Conservation (phyloP, 2,329 filamentous ascomycete genomes). For the Chaetomium strumarium region DNA sequence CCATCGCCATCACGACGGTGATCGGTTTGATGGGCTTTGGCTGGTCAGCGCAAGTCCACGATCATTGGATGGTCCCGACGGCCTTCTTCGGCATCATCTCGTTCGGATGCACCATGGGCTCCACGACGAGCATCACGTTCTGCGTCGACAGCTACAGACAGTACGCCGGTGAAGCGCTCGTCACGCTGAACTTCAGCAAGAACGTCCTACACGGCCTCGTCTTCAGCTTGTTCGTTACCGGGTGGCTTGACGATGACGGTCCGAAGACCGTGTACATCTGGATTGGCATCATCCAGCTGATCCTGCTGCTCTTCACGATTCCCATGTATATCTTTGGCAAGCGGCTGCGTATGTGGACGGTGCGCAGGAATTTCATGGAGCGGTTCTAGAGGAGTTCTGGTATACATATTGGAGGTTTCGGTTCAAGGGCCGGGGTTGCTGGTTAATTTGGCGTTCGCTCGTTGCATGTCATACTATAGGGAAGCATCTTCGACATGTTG, state of each 20-base stretch:
- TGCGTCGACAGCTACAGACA: slow-evolving; percentile 89
- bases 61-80: slow-evolving; percentile 87
- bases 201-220: slow-evolving; percentile 88
- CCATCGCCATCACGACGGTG: slow-evolving; percentile 70
- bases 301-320: slow-evolving; percentile 66
- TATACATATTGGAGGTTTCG: neutral
- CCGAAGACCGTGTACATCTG: slow-evolving; percentile 73
- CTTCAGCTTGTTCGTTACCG: slow-evolving; percentile 81
- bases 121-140: slow-evolving; percentile 89
- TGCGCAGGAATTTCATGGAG: slow-evolving; percentile 80
- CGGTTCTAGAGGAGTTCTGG: slow-evolving; percentile 35
- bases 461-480: slow-evolving; percentile 11
- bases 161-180: slow-evolving; percentile 88
- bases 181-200: slow-evolving; percentile 91
- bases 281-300: slow-evolving; percentile 79
- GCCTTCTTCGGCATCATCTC: slow-evolving; percentile 88
- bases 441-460: slow-evolving; percentile 6
- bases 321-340: slow-evolving; percentile 96
- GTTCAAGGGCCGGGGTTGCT: neutral
- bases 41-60: slow-evolving; percentile 73
- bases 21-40: slow-evolving; percentile 92
- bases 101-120: slow-evolving; percentile 85
- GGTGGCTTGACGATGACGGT: slow-evolving; percentile 73
- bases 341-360: slow-evolving; percentile 88
- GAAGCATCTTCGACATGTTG: neutral